These are phyloP conservation scores for Leccinum incarnatum DNA, from an alignment of 768 basidiomycete species.

Conservation along the genomic window DNA sequence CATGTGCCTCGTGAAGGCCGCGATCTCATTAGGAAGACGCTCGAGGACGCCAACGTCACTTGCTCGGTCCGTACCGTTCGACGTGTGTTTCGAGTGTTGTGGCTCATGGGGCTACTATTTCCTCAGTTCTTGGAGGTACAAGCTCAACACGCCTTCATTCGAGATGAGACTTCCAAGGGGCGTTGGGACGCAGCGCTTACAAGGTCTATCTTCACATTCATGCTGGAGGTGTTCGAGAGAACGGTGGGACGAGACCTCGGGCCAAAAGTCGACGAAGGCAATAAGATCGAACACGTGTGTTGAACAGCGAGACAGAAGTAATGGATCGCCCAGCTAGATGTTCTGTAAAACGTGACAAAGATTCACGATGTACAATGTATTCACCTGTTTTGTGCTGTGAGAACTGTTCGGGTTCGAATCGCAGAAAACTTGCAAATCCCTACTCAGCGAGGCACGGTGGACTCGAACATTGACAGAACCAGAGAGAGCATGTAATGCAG, in stretches of 20 bases:
- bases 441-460: too few relatives aligned
- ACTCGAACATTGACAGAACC: too few relatives aligned
- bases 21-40: slow-evolving; percentile 74
- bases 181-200: slow-evolving; percentile 95
- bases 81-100: neutral
- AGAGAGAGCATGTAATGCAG: too few relatives aligned
- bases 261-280: slow-evolving; percentile 45
- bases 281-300: slow-evolving; percentile 78
- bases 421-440: too few relatives aligned
- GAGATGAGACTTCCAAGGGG: slow-evolving; percentile 89
- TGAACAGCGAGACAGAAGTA: slow-evolving; percentile 1
- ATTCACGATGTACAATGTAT: too few relatives aligned
- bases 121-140: slow-evolving; percentile 89
- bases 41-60: slow-evolving; percentile 77
- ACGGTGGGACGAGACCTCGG: slow-evolving; percentile 86
- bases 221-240: slow-evolving; percentile 93
- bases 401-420: too few relatives aligned
- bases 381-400: too few relatives aligned
- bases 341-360: neutral
- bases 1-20: slow-evolving; percentile 88
- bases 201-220: slow-evolving; percentile 71
- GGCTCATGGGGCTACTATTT: slow-evolving; percentile 4
- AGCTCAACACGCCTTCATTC: slow-evolving; percentile 95
- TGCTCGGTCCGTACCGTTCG: slow-evolving; percentile 55
- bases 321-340: neutral